Base-by-base conservation (phyloP, 768 basidiomycete species). In the Pulveroboletus sp. region DNA sequence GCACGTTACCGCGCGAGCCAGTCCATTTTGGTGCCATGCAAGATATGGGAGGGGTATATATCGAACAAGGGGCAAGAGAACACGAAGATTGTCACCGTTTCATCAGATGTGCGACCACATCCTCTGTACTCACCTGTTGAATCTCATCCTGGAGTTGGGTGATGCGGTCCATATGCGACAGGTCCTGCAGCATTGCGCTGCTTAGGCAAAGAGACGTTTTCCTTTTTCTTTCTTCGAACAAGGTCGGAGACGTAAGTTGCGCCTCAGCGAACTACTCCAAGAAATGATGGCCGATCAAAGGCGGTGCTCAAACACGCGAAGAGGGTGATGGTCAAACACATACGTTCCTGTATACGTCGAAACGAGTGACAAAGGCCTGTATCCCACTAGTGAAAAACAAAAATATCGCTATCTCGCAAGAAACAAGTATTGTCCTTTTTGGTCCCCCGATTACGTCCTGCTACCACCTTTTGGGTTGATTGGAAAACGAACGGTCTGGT, bases 101-200 rank as follows among this genome's bases (percentile, higher is more conserved):
- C 11, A 30, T 28, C 4, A 17, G 1, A 55, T 72, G 72, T 11
- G 21, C n/a, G 50, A 40, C 14, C 11, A 8, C 15, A 42, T 11
- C 27, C 33, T 9, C 15, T 7, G 43, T 27, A 46, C 62, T 46
- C 47, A 86, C 89, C 73, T 88, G 83, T 70, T 95, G 92, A 52
- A 93, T 91, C 70, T 88, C 88, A 81, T 95, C 87, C 76, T 93
- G 91, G 47, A 94, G 83, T 68, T 94, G 93, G 9, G 93, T 93
- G 68, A 94, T 89, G 71, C 91, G 85, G 77, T 94, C 92, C 93
- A 93, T 93, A 76, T 89, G 83, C 69, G 88, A 82, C 68, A 91
- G 72, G 81, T 90, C 88, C 78, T 89, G 84, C 79, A 91, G 88
- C 88, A 91, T 91, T 74, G 73, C 87, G 80, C 82, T 81, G 82